Evolutionary conservation across 805 yeast species (phyloP).

Genomic region (Candida ipomoeae): DNA sequence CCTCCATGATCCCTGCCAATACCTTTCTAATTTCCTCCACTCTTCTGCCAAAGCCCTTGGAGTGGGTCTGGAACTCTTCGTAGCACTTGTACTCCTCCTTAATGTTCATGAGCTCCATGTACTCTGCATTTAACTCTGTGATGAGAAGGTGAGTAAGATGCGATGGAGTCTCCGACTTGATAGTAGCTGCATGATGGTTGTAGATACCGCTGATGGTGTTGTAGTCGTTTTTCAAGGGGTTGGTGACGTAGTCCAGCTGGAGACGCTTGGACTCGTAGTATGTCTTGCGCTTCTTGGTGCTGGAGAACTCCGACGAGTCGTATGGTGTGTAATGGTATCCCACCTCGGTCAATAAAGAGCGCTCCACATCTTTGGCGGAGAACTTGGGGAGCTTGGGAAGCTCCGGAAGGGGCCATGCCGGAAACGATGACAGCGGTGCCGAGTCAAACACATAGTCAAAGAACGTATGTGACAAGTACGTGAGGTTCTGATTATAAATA

Average conservation of each 20-base stretch:
- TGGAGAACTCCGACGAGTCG: conserved; percentile 28
- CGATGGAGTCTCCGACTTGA: conserved; percentile 17
- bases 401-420: conserved; percentile 76
- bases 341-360: conserved; percentile 70
- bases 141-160: conserved; percentile 61
- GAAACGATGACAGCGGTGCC: conserved; percentile 16
- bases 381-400: conserved; percentile 59
- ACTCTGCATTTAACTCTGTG: conserved; percentile 48
- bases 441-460: conserved; percentile 36
- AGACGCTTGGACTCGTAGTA: conserved; percentile 62
- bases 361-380: conserved; percentile 72
- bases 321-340: conserved; percentile 54
- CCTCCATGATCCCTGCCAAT: conserved; percentile 42
- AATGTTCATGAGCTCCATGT: conserved; percentile 41
- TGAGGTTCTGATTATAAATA: conserved; percentile 61
- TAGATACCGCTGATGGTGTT: conserved; percentile 49
- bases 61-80: conserved; percentile 32
- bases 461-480: conserved; percentile 57
- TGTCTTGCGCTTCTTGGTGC: conserved; percentile 21
- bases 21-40: conserved; percentile 41
- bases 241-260: conserved; percentile 62
- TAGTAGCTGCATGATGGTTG: conserved; percentile 31
- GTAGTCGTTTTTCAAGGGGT: conserved; percentile 55
- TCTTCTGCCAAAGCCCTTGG: conserved; percentile 38
- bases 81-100: conserved; percentile 39